Conservation (phyloP, 1,284 basidiomycete genomes). For the Vanrija sp. region DNA sequence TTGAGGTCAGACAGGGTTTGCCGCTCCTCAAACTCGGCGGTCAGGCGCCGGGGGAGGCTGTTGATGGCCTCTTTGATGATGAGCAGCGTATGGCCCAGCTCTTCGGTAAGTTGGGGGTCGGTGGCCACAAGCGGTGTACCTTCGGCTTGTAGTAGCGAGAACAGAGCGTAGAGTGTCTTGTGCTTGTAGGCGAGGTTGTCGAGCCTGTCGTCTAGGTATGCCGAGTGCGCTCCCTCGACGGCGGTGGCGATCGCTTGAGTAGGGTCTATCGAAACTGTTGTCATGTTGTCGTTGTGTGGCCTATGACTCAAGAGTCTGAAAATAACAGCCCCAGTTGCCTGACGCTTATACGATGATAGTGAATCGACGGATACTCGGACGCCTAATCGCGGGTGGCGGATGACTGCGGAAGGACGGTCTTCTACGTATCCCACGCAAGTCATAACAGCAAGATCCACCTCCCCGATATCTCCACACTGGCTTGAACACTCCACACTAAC, state of each 20-base stretch:
- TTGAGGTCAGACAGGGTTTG: neutral
- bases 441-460: no score
- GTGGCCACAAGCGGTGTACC: neutral
- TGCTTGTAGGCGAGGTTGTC: neutral
- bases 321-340: neutral
- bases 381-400: neutral
- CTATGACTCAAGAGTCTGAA: neutral
- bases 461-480: no score
- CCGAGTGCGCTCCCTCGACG: neutral
- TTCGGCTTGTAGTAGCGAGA: neutral
- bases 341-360: neutral
- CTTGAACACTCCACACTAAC: no score
- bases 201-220: neutral
- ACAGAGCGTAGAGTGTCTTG: neutral
- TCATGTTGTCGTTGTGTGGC: neutral
- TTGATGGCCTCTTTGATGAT: neutral
- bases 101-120: neutral
- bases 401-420: no score
- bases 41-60: neutral
- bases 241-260: neutral
- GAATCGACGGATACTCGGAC: neutral
- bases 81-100: neutral
- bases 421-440: no score
- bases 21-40: neutral
- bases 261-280: no score